Evolutionary conservation across 2,329 filamentous ascomycete species (phyloP), one percentile per base, ranked within the genome.

Genomic region (Cladosporium sp.): DNA sequence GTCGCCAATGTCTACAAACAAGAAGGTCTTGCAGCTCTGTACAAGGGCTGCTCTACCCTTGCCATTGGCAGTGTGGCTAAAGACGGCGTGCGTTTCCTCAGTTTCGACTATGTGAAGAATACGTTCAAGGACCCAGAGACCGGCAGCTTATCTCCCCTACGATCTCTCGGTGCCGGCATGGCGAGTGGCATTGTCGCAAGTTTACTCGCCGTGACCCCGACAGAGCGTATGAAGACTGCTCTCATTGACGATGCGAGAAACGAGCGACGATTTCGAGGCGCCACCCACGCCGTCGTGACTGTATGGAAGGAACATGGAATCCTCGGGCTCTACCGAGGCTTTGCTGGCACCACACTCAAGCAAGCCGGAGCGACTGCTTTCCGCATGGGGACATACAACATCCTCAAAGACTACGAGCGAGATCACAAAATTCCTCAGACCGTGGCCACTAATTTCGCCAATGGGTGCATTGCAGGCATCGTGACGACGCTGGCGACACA

Each of bases 171-270:
- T 0, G 82, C 82, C 4, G 84, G 84, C 7, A 85, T 86, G 80
- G 69, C 73, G 1, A 79, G 81, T 0, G 84, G 84, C 0, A 74
- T 82, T 0, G 74, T 83, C 0, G 82, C 83, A 15, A 81, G 76
- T 49, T 71, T 83, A 0, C 74, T 79, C n/a, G 82, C 82, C 1
- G 83, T 87, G 1, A 87, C 83, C 2, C 84, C 84, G 0, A 84
- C 81, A 0, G 84, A 87, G 60, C 73, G 83, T 13, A 80, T 87
- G 60, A 87, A 86, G 63, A 87, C 84, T 1, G 82, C 82, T 0
- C 62, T 86, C 6, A 84, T 85, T 53, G 81, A 84, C 61, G 81
- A 84, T 59, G 80, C 79, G 7, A 67, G 79, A 38, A 64, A 59
- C 1, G 68, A 74, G 29, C 72, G 69, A 32, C 68, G 74, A 15